A percentile compares a stretch with the other conserved stretches of the same genome.
phyloP scores from a whole-genome alignment of 225 moss, liverwort and hornwort genomes.

The Antitrichia curtipendula region DNA sequence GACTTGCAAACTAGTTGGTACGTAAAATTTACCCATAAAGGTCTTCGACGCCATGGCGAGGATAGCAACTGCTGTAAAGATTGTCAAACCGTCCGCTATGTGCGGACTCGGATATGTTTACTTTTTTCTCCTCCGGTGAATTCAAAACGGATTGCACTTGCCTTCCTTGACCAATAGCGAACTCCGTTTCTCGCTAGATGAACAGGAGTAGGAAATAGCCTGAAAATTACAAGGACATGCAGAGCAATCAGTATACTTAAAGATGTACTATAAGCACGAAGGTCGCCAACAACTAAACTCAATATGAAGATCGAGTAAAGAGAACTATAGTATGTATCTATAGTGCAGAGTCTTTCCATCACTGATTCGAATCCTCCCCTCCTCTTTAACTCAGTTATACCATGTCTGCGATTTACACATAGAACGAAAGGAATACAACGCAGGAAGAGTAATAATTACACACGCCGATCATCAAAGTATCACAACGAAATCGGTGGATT shows the following conservation, averaged over 20 bases:
- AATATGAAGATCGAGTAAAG: background rate
- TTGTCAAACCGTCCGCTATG: conserved; percentile 1
- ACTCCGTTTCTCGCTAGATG: background rate
- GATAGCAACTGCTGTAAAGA: background rate
- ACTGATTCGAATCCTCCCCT: background rate
- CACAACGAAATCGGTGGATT: background rate
- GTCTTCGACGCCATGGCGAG: conserved; percentile 23
- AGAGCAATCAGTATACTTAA: background rate
- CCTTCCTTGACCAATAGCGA: background rate
- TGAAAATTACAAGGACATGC: background rate
- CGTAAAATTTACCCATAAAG: conserved; percentile 16
- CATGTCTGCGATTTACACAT: background rate
- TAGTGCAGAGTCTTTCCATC: background rate
- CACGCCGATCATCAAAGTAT: background rate
- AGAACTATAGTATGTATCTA: background rate
- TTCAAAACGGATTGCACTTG: background rate
- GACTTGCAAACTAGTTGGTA: background rate
- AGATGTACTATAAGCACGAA: background rate
- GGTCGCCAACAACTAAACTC: background rate
- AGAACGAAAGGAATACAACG: background rate
- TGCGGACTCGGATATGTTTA: background rate
- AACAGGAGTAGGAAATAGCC: background rate
- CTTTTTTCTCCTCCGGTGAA: background rate
- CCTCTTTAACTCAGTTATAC: background rate
- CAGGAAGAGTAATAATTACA: background rate